Percentiles rank a stretch among this genome's conserved stretches.
phyloP scores from a whole-genome alignment of 495 filamentous ascomycete genomes.

The Talaromyces thailandensis region DNA sequence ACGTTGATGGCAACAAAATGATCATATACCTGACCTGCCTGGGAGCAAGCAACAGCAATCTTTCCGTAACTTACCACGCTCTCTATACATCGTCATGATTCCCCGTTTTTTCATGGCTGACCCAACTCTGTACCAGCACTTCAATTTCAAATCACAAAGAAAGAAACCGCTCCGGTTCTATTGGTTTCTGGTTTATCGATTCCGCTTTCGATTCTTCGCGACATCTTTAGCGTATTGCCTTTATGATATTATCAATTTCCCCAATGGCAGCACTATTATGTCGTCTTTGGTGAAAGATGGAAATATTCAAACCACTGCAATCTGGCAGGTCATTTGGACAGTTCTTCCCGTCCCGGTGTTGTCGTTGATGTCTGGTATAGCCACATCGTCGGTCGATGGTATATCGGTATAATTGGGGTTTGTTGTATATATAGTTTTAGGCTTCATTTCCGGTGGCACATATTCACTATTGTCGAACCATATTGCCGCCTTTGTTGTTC shows the following conservation, averaged over 20 bases:
- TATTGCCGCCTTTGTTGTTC: constrained; percentile 26
- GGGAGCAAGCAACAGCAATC: constrained; percentile 24
- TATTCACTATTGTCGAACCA: constrained; percentile 20
- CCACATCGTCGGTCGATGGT: constrained; percentile 22
- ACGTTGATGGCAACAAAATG: constrained; percentile 27
- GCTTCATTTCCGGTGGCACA: constrained; percentile 25
- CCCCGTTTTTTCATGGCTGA: constrained; percentile 26
- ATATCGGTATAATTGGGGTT: constrained; percentile 27
- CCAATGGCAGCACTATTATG: constrained; percentile 28
- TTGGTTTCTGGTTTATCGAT: constrained; percentile 17
- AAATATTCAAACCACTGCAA: constrained; percentile 23
- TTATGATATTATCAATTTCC: constrained; percentile 30
- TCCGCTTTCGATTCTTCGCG: constrained; percentile 20
- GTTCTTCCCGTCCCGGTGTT: constrained; percentile 28
- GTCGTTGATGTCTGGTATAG: constrained; percentile 24
- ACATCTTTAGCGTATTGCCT: constrained; percentile 28
- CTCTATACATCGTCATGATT: constrained; percentile 21
- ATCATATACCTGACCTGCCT: constrained; percentile 27
- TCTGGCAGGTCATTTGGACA: constrained; percentile 29
- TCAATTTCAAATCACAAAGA: constrained; percentile 18
- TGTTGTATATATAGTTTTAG: constrained; percentile 22
- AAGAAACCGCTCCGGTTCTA: constrained; percentile 14
- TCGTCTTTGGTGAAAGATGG: constrained; percentile 22
- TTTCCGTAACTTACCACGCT: constrained; percentile 21
- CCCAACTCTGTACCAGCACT: constrained; percentile 22